These are phyloP conservation scores for Kappamyces sp. DNA, from an alignment of 192 early-diverging fungal species.

Conservation along the genomic window DNA sequence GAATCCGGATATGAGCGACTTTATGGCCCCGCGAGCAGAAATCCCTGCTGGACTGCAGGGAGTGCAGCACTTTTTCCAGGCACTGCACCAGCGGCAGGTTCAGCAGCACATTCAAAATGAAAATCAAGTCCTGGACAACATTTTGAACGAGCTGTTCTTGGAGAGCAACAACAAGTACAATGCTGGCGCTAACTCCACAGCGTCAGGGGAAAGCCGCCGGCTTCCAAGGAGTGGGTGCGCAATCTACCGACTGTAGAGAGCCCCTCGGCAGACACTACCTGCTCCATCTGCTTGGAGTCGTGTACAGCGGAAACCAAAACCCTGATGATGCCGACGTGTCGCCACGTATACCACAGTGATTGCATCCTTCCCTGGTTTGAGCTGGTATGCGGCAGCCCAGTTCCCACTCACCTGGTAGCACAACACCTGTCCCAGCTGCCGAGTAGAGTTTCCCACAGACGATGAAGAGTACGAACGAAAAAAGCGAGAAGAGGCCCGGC, in stretches of 20 bases:
- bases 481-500: conserved; percentile 17
- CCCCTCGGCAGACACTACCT: conserved; percentile 11
- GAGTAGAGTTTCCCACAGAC: conserved; percentile 31
- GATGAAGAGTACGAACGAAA: conserved; percentile 30
- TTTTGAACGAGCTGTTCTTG: conserved; percentile 49
- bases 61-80: conserved; percentile 28
- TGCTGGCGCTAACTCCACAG: neutral
- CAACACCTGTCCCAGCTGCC: conserved; percentile 37
- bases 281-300: conserved; percentile 26
- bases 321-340: conserved; percentile 18
- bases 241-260: conserved; percentile 14
- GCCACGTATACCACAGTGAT: conserved; percentile 22
- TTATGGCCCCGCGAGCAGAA: conserved; percentile 20
- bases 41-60: neutral
- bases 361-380: conserved; percentile 35
- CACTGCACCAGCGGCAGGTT: conserved; percentile 31
- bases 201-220: conserved; percentile 25
- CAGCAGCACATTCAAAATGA: conserved; percentile 33
- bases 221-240: conserved; percentile 22
- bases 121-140: conserved; percentile 45
- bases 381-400: conserved; percentile 11
- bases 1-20: conserved; percentile 24
- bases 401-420: conserved; percentile 10
- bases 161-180: conserved; percentile 47
- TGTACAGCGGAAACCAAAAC: neutral